A percentile compares a stretch with the other conserved stretches of the same genome.
Conservation (phyloP, 108 stramenopile genomes). For the Nannochloropsis gaditana region DNA sequence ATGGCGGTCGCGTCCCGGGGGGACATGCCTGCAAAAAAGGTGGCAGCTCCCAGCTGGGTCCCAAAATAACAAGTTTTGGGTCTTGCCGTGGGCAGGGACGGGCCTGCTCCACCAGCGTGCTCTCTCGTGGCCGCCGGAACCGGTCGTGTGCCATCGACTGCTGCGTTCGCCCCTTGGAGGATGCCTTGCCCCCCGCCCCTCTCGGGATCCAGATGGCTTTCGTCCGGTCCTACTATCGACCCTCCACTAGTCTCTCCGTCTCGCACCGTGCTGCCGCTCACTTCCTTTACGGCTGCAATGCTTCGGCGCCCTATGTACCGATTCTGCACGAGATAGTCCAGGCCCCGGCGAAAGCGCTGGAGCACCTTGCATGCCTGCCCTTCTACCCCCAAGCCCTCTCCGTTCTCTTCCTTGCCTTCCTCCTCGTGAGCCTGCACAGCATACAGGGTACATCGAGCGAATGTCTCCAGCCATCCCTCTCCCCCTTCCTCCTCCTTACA, state of each 20-base stretch:
- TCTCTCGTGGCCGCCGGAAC: background rate
- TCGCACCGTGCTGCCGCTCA: background rate
- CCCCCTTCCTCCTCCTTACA: background rate
- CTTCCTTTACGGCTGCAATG: background rate
- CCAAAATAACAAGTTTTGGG: background rate
- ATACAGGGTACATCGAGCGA: conserved; percentile 20
- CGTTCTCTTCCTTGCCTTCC: background rate
- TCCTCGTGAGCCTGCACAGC: background rate
- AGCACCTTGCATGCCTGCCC: background rate
- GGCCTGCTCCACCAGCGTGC: background rate
- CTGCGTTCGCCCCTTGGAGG: background rate
- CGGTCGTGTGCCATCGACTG: background rate
- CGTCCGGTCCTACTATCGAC: background rate
- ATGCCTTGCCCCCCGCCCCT: background rate
- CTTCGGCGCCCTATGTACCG: background rate
- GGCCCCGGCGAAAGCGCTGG: background rate
- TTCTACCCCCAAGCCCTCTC: background rate
- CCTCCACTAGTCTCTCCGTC: background rate
- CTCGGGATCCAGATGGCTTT: background rate
- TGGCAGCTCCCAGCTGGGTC: conserved; percentile 20
- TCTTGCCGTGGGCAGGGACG: background rate
- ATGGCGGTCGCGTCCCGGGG: conserved; percentile 34
- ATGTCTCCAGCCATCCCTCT: conserved; percentile 21
- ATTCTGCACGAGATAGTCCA: background rate
- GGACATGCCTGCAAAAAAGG: conserved; percentile 39